Percentiles rank a stretch among this genome's conserved stretches.
These are phyloP conservation scores for Allium fistulosum DNA, from an alignment of 106 monocot species.

Conservation along the genomic window DNA sequence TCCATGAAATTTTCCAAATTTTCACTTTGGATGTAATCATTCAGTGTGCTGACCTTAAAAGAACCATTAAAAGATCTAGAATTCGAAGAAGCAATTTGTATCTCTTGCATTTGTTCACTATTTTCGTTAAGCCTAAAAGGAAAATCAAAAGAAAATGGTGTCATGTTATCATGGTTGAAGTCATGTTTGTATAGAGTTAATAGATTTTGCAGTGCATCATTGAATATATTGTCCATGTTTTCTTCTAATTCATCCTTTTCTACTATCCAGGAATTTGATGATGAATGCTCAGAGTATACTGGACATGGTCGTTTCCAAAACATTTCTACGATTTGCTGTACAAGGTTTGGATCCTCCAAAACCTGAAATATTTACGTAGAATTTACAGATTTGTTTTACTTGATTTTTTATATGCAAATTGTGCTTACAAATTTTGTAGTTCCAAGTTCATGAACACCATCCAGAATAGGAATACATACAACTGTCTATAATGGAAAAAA, in stretches of 20 bases:
- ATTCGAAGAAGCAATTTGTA: constrained; percentile 30
- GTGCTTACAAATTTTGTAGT: constrained; percentile 47
- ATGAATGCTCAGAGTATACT: constrained; percentile 35
- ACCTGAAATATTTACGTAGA: too few relatives aligned
- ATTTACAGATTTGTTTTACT: too few relatives aligned
- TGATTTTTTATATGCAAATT: too few relatives aligned
- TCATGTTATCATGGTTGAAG: neutral
- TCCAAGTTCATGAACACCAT: constrained; percentile 76
- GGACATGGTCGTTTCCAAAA: constrained; percentile 34
- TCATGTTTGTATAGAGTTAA: constrained; percentile 5
- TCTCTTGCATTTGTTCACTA: constrained; percentile 20
- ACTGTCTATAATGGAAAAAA: constrained; percentile 14
- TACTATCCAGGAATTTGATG: constrained; percentile 21
- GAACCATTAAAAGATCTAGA: constrained; percentile 27
- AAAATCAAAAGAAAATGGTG: neutral
- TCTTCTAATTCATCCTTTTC: constrained; percentile 26
- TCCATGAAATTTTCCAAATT: constrained; percentile 14
- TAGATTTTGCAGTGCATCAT: constrained; percentile 11
- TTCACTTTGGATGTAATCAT: constrained; percentile 18
- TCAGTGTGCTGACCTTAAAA: constrained; percentile 16
- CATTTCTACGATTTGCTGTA: constrained; percentile 20
- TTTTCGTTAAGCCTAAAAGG: constrained; percentile 11
- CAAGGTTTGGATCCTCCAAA: constrained; percentile 33
- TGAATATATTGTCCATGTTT: constrained; percentile 10
- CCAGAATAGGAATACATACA: constrained; percentile 66